Evolutionary conservation across 2,329 filamentous ascomycete species (phyloP), one percentile per base, ranked within the genome.

Genomic region (Colletotrichum sansevieriae): DNA sequence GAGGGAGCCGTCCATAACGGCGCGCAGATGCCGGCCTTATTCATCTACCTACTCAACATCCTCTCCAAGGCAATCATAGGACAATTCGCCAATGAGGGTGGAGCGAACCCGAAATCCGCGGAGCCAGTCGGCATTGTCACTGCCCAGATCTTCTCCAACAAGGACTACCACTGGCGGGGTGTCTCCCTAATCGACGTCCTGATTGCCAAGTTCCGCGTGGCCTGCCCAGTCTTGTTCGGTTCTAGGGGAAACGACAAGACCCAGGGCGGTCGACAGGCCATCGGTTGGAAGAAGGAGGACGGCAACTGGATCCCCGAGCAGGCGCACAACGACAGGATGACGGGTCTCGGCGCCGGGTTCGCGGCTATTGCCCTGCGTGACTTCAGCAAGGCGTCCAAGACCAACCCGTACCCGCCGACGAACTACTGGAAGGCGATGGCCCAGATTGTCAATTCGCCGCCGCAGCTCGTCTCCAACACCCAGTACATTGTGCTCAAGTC

Each of bases 181-280:
- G 80, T 86, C 55, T 86, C 90, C 1, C 83, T 97, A 66, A 90
- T 94, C 60, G 93, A 97, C 76, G 92, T 98, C 68, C 84, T 98
- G 35, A 91, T 97, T 74, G 84, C 95, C 63, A 98, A 98, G 78
- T 92, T 93, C 75, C 90, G 94, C 68, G 84, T 92, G 15, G 85
- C 88, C 3, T 97, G 94, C 74, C 95, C 96, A 0, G 90, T 94
- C 1, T 83, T 99, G 0, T 98, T 97, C 77, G 95, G 95, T 18
- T 88, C 95, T 72, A 86, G 88, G 49, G 95, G 93, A 25, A 89
- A 84, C 70, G 93, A 97, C 77, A 90, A 85, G 70, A 97, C 90
- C 0, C 86, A 89, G 52, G 83, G 84, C 11, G 94, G 93, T 1
- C 87, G 90, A 12, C 73, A 79, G 18, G 85, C 87, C n/a, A 79